phyloP scores from a whole-genome alignment of 164 flowering plant genomes.

The Protea cynaroides region DNA sequence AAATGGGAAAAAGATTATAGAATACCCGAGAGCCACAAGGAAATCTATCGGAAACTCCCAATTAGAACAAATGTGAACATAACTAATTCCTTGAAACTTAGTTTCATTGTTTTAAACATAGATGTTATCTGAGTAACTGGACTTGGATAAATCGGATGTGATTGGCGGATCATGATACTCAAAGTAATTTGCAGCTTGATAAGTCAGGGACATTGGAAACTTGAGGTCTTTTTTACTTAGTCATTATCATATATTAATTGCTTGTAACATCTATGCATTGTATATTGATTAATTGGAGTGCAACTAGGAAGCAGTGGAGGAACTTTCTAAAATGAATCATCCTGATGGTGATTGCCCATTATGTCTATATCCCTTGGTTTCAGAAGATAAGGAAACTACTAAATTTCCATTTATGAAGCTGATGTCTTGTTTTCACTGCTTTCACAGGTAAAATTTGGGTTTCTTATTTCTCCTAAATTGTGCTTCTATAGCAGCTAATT shows the following conservation, averaged over 20 bases:
- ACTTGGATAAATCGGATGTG: background rate
- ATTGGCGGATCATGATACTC: background rate
- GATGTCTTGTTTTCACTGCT: constrained; percentile 98
- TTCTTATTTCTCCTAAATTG: background rate
- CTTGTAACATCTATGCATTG: background rate
- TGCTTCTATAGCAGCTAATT: background rate
- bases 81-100: too few species aligned
- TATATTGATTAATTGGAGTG: constrained; percentile 8
- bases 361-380: constrained; percentile 67
- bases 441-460: constrained; percentile 53
- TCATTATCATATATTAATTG: background rate
- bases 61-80: too few species aligned
- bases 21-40: too few species aligned
- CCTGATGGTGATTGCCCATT: constrained; percentile 94
- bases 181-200: background rate
- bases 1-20: too few species aligned
- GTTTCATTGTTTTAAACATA: too few species aligned
- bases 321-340: constrained; percentile 75
- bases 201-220: background rate
- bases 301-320: constrained; percentile 79
- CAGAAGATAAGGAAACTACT: constrained; percentile 32
- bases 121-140: too few species aligned
- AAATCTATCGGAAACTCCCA: too few species aligned
- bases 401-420: constrained; percentile 80
- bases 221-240: background rate